phyloP scores from a whole-genome alignment of 148 eudicot species.

The Vaccinium corymbosum region DNA sequence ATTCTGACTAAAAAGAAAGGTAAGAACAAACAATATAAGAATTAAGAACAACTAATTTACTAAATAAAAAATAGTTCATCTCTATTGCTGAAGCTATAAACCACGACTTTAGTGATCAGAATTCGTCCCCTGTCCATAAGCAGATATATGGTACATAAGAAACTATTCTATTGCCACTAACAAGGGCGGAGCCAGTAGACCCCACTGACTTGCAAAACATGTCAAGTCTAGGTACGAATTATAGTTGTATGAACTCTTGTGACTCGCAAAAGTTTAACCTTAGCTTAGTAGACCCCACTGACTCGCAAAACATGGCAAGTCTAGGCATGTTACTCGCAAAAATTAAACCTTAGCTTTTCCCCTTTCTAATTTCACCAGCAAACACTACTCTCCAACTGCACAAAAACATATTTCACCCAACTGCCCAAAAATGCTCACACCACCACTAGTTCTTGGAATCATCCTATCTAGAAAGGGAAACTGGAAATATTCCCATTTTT shows the following conservation, averaged over 20 bases:
- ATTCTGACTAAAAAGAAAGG: neutral
- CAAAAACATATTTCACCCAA: neutral
- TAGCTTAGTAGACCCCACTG: neutral
- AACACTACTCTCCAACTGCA: neutral
- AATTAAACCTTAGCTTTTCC: neutral
- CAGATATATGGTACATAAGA: neutral
- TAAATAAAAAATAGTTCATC: neutral
- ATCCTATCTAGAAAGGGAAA: neutral
- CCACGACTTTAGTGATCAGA: neutral
- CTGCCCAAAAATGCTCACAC: neutral
- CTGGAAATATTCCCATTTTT: neutral
- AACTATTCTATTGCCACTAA: neutral
- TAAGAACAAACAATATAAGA: neutral
- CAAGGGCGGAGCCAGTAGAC: neutral
- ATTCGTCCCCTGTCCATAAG: neutral
- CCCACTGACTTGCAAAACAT: neutral
- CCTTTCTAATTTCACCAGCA: neutral
- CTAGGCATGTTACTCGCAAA: neutral
- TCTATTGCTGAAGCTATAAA: conserved; percentile 1
- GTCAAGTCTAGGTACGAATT: neutral
- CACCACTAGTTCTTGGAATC: neutral
- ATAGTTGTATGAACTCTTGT: neutral
- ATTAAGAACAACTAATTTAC: neutral
- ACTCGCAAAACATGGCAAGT: neutral
- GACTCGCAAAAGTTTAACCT: neutral